phyloP scores from a whole-genome alignment of 768 basidiomycete species.

The Tylopilus felleus region DNA sequence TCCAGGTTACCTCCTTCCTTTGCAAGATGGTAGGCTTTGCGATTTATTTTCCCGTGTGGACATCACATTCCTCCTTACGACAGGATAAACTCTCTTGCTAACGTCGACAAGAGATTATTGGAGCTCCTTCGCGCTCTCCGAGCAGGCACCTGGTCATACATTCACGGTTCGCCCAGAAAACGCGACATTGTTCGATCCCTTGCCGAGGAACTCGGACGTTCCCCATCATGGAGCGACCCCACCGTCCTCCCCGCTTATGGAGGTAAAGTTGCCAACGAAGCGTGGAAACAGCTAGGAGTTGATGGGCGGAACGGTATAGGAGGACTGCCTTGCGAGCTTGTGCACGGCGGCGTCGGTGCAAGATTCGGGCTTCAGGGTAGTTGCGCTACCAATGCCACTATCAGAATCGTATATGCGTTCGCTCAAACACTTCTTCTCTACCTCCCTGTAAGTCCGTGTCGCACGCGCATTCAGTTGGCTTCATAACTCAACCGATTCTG shows the following conservation, averaged over 20 bases:
- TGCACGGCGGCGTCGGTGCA: conserved; percentile 57
- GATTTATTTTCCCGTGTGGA: not conserved
- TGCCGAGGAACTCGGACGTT: conserved; percentile 55
- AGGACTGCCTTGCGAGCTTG: conserved; percentile 72
- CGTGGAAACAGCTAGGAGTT: conserved; percentile 59
- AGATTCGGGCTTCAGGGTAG: conserved; percentile 47
- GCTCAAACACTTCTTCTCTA: conserved; percentile 63
- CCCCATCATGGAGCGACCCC: conserved; percentile 63
- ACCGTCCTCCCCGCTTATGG: conserved; percentile 58
- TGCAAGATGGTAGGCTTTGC: conserved; percentile 54
- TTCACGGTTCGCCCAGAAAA: conserved; percentile 37
- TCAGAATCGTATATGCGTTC: conserved; percentile 58
- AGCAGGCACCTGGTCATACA: conserved; percentile 59
- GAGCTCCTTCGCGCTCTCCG: conserved; percentile 52
- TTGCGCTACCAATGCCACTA: conserved; percentile 55
- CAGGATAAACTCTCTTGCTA: conserved; percentile 68
- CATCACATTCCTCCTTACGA: not conserved
- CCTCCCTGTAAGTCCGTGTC: conserved; percentile 54
- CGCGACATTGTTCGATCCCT: conserved; percentile 42
- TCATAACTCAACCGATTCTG: not conserved
- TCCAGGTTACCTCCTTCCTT: conserved; percentile 41
- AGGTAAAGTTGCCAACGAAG: conserved; percentile 44
- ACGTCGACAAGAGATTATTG: conserved; percentile 59
- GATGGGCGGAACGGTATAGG: conserved; percentile 52
- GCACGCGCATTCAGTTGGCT: not conserved